These are phyloP conservation scores for Middelhovenomyces tepae DNA, from an alignment of 805 yeast species.

Conservation along the genomic window DNA sequence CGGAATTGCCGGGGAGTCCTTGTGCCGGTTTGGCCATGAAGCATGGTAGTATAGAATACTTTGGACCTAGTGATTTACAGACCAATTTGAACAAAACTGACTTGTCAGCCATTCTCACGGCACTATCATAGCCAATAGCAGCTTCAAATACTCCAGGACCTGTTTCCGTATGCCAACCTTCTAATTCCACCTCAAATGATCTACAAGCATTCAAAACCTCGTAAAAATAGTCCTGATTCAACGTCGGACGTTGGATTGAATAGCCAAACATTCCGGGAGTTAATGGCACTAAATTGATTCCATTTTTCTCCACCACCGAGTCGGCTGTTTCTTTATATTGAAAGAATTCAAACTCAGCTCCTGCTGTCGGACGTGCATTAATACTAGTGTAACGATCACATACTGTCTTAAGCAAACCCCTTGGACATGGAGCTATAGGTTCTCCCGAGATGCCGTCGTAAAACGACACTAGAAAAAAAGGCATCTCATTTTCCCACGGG, in stretches of 20 bases:
- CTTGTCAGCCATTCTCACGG: constrained; percentile 25
- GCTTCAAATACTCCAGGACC: constrained; percentile 31
- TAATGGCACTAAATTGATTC: constrained; percentile 20
- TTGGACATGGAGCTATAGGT: constrained; percentile 25
- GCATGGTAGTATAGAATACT: constrained; percentile 24
- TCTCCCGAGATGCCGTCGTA: constrained; percentile 15
- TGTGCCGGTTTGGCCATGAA: constrained; percentile 30
- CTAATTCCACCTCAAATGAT: constrained; percentile 21
- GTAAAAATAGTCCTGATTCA: constrained; percentile 23
- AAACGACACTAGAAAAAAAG: constrained; percentile 24
- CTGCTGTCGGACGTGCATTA: constrained; percentile 14
- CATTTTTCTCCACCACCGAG: constrained; percentile 10
- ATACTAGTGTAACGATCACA: constrained; percentile 9
- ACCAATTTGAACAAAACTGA: constrained; percentile 25
- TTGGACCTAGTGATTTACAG: constrained; percentile 22
- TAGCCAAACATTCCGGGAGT: constrained; percentile 31
- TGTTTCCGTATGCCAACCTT: constrained; percentile 30
- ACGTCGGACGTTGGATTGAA: constrained; percentile 26
- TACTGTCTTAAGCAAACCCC: constrained; percentile 20
- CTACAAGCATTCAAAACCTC: constrained; percentile 18
- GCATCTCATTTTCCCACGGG: constrained; percentile 25
- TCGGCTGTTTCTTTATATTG: constrained; percentile 12
- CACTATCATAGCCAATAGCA: constrained; percentile 25
- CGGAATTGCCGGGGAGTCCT: constrained; percentile 30
- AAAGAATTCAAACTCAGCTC: constrained; percentile 18